Evolutionary conservation across 2,329 filamentous ascomycete genomes (phyloP), one percentile per base, ranked within the genome.

Genomic region (Penicillium brevicompactum): DNA sequence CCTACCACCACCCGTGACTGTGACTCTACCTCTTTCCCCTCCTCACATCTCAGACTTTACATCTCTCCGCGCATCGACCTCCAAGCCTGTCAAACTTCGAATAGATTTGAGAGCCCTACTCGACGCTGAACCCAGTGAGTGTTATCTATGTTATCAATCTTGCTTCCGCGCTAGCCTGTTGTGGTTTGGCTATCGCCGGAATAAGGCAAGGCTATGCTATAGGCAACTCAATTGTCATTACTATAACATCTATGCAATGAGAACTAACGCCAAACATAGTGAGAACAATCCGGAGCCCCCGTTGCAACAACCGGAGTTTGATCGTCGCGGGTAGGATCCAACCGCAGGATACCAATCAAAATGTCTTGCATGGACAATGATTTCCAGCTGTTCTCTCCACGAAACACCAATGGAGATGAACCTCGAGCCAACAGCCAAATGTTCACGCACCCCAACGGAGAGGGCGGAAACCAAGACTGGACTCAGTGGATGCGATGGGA

Each of bases 401-500:
- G 57, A 3, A 51, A 62, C 4, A 60, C 63, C 2, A 58, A 59
- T 18, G 57, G 37, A 57, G 63, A 57, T 56, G 63, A 61, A 37
- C 42, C 48, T 58, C 62, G 7, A 56, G 64, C 7, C 48, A 59
- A 42, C 40, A 27, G 18, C 10, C 32, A 45, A 2, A 24, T 57
- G 6, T 59, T 64, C 24, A 49, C 65, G 2, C 59, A 66, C 11
- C 53, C 65, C 22, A 48, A 60, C 16, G 52, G 57, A 40, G 70
- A 74, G 27, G 67, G 69, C 24, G 47, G 63, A 9, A 68, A 61
- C n/a, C 70, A 74, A 55, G 75, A 77, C 50, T 77, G 75, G 75
- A 74, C 72, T 11, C 73, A 77, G 58, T 77, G 75, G 75, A 77
- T 77, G 75, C 67, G 71, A 64, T 77, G 75, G 75, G 75, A 77